A percentile compares a stretch with the other conserved stretches of the same genome.
Evolutionary conservation across 768 basidiomycete genomes (phyloP).

Genomic region (Boletus pseudo-olivaceus): DNA sequence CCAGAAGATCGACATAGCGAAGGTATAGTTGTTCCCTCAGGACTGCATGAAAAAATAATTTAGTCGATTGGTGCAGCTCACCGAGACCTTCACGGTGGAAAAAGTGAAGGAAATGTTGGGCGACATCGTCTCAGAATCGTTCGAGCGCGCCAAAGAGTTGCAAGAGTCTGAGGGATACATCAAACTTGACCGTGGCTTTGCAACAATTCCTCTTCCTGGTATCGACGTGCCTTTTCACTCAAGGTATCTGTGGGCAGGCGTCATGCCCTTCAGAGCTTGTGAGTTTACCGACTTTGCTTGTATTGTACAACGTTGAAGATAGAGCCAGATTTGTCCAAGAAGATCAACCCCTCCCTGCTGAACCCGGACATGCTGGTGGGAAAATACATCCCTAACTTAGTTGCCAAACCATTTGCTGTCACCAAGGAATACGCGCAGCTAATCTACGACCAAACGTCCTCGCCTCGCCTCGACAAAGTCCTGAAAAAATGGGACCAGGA

Average conservation of each 20-base stretch:
- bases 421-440: slow-evolving; percentile 86
- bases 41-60: background rate
- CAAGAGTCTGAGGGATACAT: slow-evolving; percentile 84
- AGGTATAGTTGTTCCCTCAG: slow-evolving; percentile 43
- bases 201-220: slow-evolving; percentile 91
- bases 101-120: slow-evolving; percentile 95
- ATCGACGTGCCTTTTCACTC: slow-evolving; percentile 99
- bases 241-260: slow-evolving; percentile 97
- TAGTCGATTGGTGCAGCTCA: slow-evolving; percentile 52
- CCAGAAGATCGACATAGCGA: slow-evolving; percentile 90
- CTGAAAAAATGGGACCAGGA: slow-evolving; percentile 92
- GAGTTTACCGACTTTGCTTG: slow-evolving; percentile 33
- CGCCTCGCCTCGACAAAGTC: slow-evolving; percentile 93
- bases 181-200: slow-evolving; percentile 94
- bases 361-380: slow-evolving; percentile 93
- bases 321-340: slow-evolving; percentile 84
- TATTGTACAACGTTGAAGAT: background rate
- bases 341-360: slow-evolving; percentile 87
- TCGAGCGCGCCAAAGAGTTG: slow-evolving; percentile 69
- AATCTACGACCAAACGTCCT: slow-evolving; percentile 95
- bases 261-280: slow-evolving; percentile 97
- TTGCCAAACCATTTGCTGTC: slow-evolving; percentile 84
- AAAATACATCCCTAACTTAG: slow-evolving; percentile 96
- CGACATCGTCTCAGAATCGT: slow-evolving; percentile 85
- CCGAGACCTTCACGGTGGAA: slow-evolving; percentile 83